phyloP scores from a whole-genome alignment of 1,284 basidiomycete genomes.

The Melampsora larici-populina region DNA sequence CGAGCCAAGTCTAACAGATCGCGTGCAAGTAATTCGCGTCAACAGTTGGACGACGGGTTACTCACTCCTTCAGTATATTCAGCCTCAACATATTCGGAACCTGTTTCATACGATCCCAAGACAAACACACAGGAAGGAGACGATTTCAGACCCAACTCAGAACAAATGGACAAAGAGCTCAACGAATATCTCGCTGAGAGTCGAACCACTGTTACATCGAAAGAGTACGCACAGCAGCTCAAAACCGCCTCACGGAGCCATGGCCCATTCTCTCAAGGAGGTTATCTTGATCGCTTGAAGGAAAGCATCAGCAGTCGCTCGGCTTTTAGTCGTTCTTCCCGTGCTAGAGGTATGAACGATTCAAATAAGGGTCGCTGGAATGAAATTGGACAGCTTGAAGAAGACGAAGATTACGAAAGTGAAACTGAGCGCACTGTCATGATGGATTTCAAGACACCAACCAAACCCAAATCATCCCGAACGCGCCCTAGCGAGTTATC shows the following conservation, averaged over 20 bases:
- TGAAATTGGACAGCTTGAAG: slow-evolving; percentile 25
- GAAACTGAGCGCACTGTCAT: slow-evolving; percentile 12
- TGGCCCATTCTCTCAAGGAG: not conserved
- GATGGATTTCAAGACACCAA: not conserved
- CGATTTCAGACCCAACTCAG: not conserved
- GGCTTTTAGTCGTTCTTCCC: slow-evolving; percentile 12
- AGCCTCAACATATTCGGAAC: not conserved
- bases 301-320: slow-evolving; percentile 40
- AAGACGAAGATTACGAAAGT: slow-evolving; percentile 3
- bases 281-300: slow-evolving; percentile 24
- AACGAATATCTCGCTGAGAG: slow-evolving; percentile 4
- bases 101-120: not conserved
- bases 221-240: slow-evolving; percentile 1
- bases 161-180: slow-evolving; percentile 10
- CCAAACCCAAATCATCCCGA: not conserved
- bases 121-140: slow-evolving; percentile 9
- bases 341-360: not conserved
- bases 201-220: not conserved
- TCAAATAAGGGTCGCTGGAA: slow-evolving; percentile 30
- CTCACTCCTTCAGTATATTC: not conserved
- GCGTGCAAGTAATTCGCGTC: not conserved
- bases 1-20: slow-evolving; percentile 9
- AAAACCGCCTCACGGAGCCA: not conserved
- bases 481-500: not conserved
- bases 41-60: not conserved